phyloP scores from a whole-genome alignment of 768 basidiomycete genomes.

The Mrakia blollopis region DNA sequence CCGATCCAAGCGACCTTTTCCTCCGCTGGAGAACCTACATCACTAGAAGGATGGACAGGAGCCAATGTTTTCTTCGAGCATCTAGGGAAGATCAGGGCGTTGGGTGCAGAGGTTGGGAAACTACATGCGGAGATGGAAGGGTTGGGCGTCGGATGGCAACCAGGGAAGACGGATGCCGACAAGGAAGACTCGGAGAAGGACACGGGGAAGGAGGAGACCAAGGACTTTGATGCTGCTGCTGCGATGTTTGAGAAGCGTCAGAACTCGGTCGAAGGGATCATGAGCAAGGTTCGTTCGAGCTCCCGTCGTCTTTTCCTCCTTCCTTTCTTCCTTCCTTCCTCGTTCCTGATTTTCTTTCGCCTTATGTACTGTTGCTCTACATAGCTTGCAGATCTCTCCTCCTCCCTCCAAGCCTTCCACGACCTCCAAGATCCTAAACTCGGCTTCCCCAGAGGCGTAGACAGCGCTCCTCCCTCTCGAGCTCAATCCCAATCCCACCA shows the following conservation, averaged over 20 bases:
- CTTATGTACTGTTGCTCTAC: not conserved
- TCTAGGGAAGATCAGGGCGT: not conserved
- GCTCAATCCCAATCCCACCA: not conserved
- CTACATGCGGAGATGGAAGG: slow-evolving; percentile 2
- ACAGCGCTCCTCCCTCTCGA: not conserved
- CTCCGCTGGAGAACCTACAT: not conserved
- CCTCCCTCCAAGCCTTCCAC: slow-evolving; percentile 5
- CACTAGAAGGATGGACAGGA: not conserved
- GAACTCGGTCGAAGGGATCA: not conserved
- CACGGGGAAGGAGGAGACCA: not conserved
- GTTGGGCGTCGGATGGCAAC: not conserved
- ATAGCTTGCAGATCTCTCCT: slow-evolving; percentile 2
- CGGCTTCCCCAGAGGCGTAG: not conserved
- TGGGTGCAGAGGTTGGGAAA: not conserved
- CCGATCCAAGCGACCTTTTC: not conserved
- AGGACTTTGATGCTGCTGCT: slow-evolving; percentile 5
- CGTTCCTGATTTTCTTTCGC: not conserved
- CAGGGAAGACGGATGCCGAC: not conserved
- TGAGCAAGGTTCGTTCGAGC: not conserved
- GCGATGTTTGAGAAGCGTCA: not conserved
- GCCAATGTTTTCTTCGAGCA: slow-evolving; percentile 6
- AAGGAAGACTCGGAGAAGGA: not conserved
- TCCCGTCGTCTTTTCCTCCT: not conserved
- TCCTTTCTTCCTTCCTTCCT: not conserved
- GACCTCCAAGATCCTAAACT: not conserved